Percentiles rank a stretch among this genome's conserved stretches.
phyloP scores from a whole-genome alignment of 202 grass and related monocot species.

The Carex arenaria region DNA sequence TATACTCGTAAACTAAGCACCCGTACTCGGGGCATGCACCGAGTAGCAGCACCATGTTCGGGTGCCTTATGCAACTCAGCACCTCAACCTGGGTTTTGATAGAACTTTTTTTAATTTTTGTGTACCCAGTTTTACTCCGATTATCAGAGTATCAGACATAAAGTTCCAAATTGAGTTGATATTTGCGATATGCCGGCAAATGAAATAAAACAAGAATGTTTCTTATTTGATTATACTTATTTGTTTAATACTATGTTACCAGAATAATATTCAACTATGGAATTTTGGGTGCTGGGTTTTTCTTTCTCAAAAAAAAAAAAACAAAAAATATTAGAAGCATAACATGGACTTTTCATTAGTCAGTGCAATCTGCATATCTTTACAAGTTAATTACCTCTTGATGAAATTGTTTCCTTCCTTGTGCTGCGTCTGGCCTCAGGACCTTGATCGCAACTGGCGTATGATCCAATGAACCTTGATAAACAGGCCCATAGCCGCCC shows the following conservation, averaged over 20 bases:
- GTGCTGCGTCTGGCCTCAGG: slow-evolving; percentile 63
- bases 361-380: background rate
- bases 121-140: background rate
- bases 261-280: background rate
- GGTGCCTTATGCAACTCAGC: slow-evolving; percentile 85
- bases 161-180: background rate
- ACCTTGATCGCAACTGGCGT: slow-evolving; percentile 92
- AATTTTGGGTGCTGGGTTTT: background rate
- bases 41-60: slow-evolving; percentile 94
- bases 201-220: background rate
- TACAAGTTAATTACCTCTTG: slow-evolving; percentile 50
- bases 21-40: slow-evolving; percentile 87
- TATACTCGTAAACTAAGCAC: slow-evolving; percentile 92
- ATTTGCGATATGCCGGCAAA: background rate
- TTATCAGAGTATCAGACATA: background rate
- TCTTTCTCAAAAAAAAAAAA: background rate
- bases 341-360: background rate
- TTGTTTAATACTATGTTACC: background rate
- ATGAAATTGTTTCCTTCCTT: slow-evolving; percentile 88
- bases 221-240: background rate
- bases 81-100: slow-evolving; percentile 54
- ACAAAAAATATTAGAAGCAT: background rate
- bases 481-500: slow-evolving; percentile 92
- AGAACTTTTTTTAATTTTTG: background rate
- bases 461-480: slow-evolving; percentile 73